A percentile compares a stretch with the other conserved stretches of the same genome.
phyloP scores from a whole-genome alignment of 2,329 filamentous ascomycete genomes.

The Celoporthe dispersa region DNA sequence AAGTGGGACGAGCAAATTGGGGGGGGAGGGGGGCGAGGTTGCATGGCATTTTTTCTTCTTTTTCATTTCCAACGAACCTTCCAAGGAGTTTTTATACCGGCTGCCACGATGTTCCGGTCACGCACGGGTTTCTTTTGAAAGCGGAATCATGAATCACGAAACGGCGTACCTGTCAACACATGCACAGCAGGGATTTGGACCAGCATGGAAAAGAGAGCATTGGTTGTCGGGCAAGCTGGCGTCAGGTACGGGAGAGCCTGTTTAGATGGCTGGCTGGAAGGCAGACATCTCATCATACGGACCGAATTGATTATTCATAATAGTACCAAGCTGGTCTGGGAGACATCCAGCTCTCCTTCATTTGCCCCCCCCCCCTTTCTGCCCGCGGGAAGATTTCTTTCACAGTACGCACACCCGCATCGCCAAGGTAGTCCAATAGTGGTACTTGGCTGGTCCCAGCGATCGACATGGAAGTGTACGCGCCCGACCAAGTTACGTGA shows the following conservation, averaged over 20 bases:
- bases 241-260: constrained; percentile 23
- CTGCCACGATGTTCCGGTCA: background rate
- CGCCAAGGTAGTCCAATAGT: background rate
- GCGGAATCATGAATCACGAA: constrained; percentile 26
- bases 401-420: background rate
- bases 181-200: constrained; percentile 15
- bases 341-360: background rate
- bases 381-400: background rate
- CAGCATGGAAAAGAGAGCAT: constrained; percentile 25
- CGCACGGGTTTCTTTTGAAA: constrained; percentile 6
- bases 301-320: constrained; percentile 19
- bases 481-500: background rate
- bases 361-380: background rate
- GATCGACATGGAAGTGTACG: background rate
- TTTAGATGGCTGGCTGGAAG: constrained; percentile 11
- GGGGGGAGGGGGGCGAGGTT: background rate
- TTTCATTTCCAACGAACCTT: background rate
- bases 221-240: constrained; percentile 24
- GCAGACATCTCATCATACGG: constrained; percentile 13
- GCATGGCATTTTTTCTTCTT: background rate
- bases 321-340: background rate
- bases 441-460: background rate
- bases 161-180: constrained; percentile 21
- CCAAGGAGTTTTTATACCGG: constrained; percentile 1
- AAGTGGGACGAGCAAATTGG: background rate